Evolutionary conservation across 208 protist species (phyloP).

Genomic region (Novymonas esmeraldas): DNA sequence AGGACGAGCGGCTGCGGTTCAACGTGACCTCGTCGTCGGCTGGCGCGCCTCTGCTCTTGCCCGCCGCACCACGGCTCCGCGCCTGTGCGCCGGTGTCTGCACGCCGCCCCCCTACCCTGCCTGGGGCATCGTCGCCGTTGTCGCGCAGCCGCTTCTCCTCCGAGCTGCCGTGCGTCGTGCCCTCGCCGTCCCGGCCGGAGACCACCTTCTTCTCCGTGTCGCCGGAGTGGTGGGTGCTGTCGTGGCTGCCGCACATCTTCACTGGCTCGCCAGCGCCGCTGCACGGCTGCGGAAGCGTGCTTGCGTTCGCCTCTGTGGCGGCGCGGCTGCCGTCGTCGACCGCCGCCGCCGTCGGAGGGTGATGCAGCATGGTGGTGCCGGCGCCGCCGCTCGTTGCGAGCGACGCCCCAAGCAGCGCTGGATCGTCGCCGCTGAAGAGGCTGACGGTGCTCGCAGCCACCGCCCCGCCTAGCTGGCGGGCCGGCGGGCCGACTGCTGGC

Average conservation of each 20-base stretch:
- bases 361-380: not conserved
- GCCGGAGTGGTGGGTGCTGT: constrained; percentile 28
- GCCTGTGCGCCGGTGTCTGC: not conserved
- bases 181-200: constrained; percentile 6
- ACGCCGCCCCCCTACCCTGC: not conserved
- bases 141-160: constrained; percentile 9
- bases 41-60: not conserved
- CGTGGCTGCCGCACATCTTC: constrained; percentile 11
- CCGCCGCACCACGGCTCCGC: not conserved
- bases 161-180: constrained; percentile 8
- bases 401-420: not conserved
- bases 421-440: not conserved
- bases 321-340: not conserved
- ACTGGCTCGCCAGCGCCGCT: constrained; percentile 1
- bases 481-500: not conserved
- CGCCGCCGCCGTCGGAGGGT: not conserved
- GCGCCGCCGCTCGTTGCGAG: not conserved
- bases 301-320: constrained; percentile 12
- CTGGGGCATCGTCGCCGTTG: constrained; percentile 7
- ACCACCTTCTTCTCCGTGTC: constrained; percentile 32
- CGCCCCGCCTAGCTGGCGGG: not conserved
- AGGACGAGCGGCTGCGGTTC: not conserved
- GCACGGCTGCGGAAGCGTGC: not conserved
- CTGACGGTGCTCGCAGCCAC: not conserved
- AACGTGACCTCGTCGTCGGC: not conserved